Percentiles rank a stretch among this genome's conserved stretches.
phyloP scores from a whole-genome alignment of 768 basidiomycete genomes.

The Termitomyces sp. region DNA sequence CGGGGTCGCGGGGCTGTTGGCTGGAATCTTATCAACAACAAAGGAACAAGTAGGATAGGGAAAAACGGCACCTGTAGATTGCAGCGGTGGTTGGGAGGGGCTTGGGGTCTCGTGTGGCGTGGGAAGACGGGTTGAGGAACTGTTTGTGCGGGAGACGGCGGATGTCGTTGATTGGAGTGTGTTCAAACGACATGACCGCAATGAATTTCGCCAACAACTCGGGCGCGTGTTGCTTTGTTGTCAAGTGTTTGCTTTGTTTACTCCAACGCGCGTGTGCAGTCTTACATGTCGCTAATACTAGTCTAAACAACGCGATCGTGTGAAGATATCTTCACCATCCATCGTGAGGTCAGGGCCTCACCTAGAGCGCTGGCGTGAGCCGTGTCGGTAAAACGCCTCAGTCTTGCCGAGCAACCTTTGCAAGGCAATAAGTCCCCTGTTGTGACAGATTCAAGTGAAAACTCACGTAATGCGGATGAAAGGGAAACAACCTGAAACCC shows the following conservation, averaged over 20 bases:
- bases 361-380: no score
- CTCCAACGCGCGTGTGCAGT: no score
- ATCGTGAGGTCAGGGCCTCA: background rate
- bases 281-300: no score
- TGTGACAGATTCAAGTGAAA: background rate
- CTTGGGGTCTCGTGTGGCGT: slow-evolving; percentile 28
- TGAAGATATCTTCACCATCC: background rate
- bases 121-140: slow-evolving; percentile 57
- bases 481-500: background rate
- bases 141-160: slow-evolving; percentile 77
- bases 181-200: slow-evolving; percentile 78
- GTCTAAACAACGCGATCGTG: no score
- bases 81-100: slow-evolving; percentile 56
- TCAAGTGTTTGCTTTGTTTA: slow-evolving; percentile 14
- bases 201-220: background rate
- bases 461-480: slow-evolving; percentile 7
- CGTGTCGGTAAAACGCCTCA: background rate
- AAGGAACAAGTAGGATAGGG: slow-evolving; percentile 12
- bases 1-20: slow-evolving; percentile 25
- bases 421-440: background rate
- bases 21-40: slow-evolving; percentile 7
- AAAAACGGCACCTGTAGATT: slow-evolving; percentile 56
- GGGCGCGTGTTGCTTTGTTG: slow-evolving; percentile 17
- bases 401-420: background rate
- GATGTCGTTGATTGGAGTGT: slow-evolving; percentile 76